phyloP scores from a whole-genome alignment of 140 eudicot genomes.

The Oenanthe javanica region DNA sequence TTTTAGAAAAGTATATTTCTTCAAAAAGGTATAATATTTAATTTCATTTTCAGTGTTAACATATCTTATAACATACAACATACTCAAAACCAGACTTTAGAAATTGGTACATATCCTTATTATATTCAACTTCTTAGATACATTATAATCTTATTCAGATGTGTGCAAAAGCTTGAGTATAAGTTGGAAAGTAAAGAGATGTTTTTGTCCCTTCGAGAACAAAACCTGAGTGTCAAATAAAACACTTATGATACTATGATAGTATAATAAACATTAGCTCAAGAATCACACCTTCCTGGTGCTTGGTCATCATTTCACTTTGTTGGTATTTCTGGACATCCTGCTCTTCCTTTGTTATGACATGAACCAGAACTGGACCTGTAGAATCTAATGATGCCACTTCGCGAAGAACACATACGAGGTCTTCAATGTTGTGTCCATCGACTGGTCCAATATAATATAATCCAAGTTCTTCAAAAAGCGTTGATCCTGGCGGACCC shows the following conservation, averaged over 20 bases:
- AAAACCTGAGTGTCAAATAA: not conserved
- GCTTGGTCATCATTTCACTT: slow-evolving; percentile 20
- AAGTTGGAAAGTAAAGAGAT: too few species aligned
- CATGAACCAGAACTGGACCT: slow-evolving; percentile 92
- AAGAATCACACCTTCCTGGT: slow-evolving; percentile 37
- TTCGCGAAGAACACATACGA: slow-evolving; percentile 70
- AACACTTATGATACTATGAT: not conserved
- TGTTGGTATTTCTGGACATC: slow-evolving; percentile 29
- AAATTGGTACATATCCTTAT: not conserved
- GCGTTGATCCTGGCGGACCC: slow-evolving; percentile 92
- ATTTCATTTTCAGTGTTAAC: not conserved
- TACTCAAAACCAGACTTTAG: not conserved
- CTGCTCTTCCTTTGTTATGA: slow-evolving; percentile 60
- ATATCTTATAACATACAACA: not conserved
- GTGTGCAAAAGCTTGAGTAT: not conserved
- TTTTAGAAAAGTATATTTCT: not conserved
- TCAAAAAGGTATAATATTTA: not conserved
- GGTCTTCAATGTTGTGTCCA: slow-evolving; percentile 91
- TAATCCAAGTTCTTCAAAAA: slow-evolving; percentile 89
- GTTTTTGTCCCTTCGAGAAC: not conserved
- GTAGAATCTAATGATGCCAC: slow-evolving; percentile 83
- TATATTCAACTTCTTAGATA: not conserved
- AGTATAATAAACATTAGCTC: not conserved
- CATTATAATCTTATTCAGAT: too few species aligned
- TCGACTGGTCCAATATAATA: slow-evolving; percentile 97